Evolutionary conservation across 345 rosid species (phyloP).

Genomic region (Brassica nigra): DNA sequence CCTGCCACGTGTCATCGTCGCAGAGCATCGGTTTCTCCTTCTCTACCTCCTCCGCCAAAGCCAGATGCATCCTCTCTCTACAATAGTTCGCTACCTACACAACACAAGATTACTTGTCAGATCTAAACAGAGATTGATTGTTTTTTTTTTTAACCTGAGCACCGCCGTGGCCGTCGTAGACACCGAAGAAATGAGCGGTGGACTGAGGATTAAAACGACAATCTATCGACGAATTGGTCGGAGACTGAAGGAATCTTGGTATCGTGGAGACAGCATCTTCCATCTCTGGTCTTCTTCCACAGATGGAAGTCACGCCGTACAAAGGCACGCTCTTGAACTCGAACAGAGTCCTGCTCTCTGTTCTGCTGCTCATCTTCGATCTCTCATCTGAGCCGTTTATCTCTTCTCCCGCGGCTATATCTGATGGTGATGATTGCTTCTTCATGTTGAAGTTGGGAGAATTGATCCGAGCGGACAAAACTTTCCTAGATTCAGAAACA

Average conservation of each 20-base stretch:
- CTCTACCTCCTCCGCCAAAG: slow-evolving; percentile 65
- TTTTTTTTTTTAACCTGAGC: slow-evolving; percentile 50
- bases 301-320: slow-evolving; percentile 65
- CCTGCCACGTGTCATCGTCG: slow-evolving; percentile 61
- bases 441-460: slow-evolving; percentile 44
- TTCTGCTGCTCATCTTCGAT: slow-evolving; percentile 43
- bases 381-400: slow-evolving; percentile 32
- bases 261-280: slow-evolving; percentile 69
- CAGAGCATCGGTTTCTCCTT: slow-evolving; percentile 38
- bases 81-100: slow-evolving; percentile 73
- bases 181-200: slow-evolving; percentile 66
- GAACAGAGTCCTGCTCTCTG: slow-evolving; percentile 49
- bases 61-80: slow-evolving; percentile 60
- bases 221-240: slow-evolving; percentile 34
- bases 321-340: slow-evolving; percentile 46
- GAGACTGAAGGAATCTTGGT: slow-evolving; percentile 55
- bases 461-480: slow-evolving; percentile 35
- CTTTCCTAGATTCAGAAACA: slow-evolving; percentile 40
- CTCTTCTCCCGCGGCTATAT: slow-evolving; percentile 35
- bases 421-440: slow-evolving; percentile 51
- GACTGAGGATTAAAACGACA: slow-evolving; percentile 37
- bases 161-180: slow-evolving; percentile 88
- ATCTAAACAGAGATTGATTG: not conserved
- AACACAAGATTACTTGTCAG: not conserved
- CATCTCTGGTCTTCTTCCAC: slow-evolving; percentile 82